Base-by-base conservation (phyloP, 139 green algal genomes). In the Haematococcus lacustris region DNA sequence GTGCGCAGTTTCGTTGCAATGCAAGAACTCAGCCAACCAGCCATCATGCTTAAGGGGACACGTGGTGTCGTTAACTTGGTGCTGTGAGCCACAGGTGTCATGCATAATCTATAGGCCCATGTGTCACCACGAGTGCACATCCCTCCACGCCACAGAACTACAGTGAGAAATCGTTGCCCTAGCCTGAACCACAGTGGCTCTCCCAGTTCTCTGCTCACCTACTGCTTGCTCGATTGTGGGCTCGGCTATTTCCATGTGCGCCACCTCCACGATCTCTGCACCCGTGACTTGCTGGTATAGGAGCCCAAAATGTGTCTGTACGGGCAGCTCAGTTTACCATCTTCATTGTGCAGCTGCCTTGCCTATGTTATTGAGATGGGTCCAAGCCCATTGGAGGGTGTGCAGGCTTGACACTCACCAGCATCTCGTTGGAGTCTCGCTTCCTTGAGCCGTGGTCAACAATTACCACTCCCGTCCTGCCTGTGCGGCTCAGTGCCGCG, bases 191-290 rank as follows among this genome's bases (percentile, higher is more conserved):
- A 33, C 61, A 67, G 61, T 33, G 23, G n/a, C n/a, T 5, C 61
- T 33, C 7, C 33, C 7, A 41, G 61, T 25, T 40, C 26, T 64
- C 57, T 64, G 9, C 26, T 35, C 63, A 77, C 73, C 79, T 23
- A 97, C 67, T 0, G 91, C 91, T 34, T 95, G 74, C 33, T 67
- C 74, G n/a, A 97, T 94, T 0, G 82, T 89, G 6, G 92, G 92
- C 67, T 85, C 69, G 26, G 92, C 89, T 9, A 97, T 83, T 71
- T 97, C 92, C 92, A 97, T 97, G 78, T 97, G 92, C 6, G 92
- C 92, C 1, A 82, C 68, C 62, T 96, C 88, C 25, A 97, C 91
- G 3, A 90, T 79, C 1, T 38, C 1, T 2, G 83, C 71, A 1
- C 74, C 76, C 5, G 84, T 91, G 0, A 78, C 60, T 28, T 71